Percentiles rank a stretch among this genome's conserved stretches.
These are phyloP conservation scores for Garcia nutans DNA, from an alignment of 345 rosid species.

Conservation along the genomic window DNA sequence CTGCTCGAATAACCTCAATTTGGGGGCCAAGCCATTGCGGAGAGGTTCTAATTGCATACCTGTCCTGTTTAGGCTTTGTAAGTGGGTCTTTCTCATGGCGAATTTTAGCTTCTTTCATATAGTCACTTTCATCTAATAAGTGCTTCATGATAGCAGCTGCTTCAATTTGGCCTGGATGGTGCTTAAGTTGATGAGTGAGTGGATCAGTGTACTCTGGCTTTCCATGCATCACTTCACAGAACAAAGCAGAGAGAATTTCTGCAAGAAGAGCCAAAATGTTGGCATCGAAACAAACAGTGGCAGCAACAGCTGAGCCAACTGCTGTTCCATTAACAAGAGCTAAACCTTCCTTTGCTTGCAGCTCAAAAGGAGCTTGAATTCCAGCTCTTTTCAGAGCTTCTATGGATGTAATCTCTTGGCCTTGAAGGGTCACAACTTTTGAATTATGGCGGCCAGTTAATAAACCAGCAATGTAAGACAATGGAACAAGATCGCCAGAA, in stretches of 20 bases:
- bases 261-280: slow-evolving; percentile 41
- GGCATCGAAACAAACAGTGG: slow-evolving; percentile 52
- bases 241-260: slow-evolving; percentile 43
- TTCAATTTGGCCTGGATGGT: too few species aligned
- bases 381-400: too few species aligned
- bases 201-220: slow-evolving; percentile 45
- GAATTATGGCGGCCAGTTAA: too few species aligned
- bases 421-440: too few species aligned
- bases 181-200: too few species aligned
- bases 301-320: slow-evolving; percentile 55
- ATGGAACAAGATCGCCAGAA: too few species aligned
- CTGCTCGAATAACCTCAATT: slow-evolving; percentile 44
- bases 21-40: slow-evolving; percentile 63
- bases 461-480: too few species aligned
- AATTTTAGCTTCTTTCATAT: slow-evolving; percentile 38
- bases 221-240: slow-evolving; percentile 54
- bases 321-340: slow-evolving; percentile 56
- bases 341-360: slow-evolving; percentile 54
- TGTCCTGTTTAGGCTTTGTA: slow-evolving; percentile 48
- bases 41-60: slow-evolving; percentile 50
- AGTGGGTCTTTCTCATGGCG: slow-evolving; percentile 45
- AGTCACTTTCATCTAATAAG: too few species aligned
- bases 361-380: slow-evolving; percentile 37
- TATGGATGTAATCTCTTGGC: too few species aligned
- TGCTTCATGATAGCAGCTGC: too few species aligned